Evolutionary conservation across 2,329 filamentous ascomycete species (phyloP).

Genomic region (Sporothrix mexicana): DNA sequence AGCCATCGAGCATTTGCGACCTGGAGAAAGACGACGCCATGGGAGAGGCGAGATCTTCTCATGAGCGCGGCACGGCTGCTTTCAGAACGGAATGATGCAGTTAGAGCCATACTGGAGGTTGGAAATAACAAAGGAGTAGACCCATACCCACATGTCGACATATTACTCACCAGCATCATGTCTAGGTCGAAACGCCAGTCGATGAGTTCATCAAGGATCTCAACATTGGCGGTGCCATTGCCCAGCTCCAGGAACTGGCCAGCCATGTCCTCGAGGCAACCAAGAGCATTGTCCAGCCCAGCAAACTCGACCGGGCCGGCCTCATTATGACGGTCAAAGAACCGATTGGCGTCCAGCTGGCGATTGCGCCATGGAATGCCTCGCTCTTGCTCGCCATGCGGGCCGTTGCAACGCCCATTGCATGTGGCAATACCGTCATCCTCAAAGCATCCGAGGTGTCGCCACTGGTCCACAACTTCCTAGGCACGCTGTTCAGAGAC

Average conservation of each 20-base stretch:
- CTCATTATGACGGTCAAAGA: constrained; percentile 7
- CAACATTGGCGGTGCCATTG: background rate
- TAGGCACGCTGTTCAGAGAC: background rate
- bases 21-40: background rate
- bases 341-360: background rate
- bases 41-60: background rate
- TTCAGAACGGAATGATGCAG: background rate
- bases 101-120: background rate
- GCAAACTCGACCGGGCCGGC: background rate
- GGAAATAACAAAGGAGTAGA: background rate
- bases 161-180: background rate
- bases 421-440: background rate
- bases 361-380: background rate
- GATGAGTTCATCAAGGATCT: background rate
- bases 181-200: background rate
- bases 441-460: background rate
- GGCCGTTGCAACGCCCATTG: background rate
- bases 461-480: background rate
- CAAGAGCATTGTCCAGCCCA: background rate
- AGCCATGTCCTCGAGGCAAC: background rate
- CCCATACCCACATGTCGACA: background rate
- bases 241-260: background rate
- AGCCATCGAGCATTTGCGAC: background rate
- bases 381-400: background rate
- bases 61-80: background rate